Conservation (phyloP, 1,284 basidiomycete species). For the Pseudozyma pruni region DNA sequence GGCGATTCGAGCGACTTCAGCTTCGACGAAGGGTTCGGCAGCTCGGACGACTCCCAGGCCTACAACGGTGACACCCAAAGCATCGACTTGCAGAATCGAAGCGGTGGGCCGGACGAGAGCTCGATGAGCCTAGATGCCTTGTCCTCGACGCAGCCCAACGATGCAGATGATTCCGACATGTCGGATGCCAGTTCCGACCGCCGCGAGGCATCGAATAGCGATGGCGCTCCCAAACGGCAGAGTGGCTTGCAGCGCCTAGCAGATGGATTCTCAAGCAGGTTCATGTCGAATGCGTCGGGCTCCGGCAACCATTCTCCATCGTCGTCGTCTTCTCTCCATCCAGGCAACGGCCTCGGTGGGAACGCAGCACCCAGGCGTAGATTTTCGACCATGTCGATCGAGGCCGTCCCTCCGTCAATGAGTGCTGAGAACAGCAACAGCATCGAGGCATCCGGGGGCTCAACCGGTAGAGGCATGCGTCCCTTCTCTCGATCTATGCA, state of each 20-base stretch:
- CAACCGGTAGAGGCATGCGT: background rate
- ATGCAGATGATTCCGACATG: constrained; percentile 37
- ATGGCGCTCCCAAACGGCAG: constrained; percentile 13
- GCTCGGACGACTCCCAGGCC: constrained; percentile 38
- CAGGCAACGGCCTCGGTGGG: constrained; percentile 1
- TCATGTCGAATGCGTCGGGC: constrained; percentile 8
- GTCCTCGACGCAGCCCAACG: constrained; percentile 6
- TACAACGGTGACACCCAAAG: constrained; percentile 41
- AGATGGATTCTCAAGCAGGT: constrained; percentile 28
- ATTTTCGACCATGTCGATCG: constrained; percentile 39
- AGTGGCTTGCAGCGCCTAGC: constrained; percentile 32
- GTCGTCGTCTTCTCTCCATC: background rate
- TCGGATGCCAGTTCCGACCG: constrained; percentile 23
- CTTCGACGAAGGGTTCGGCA: constrained; percentile 42
- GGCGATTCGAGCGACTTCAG: constrained; percentile 40
- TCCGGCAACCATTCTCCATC: too few relatives aligned
- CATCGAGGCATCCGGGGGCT: background rate
- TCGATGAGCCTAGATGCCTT: constrained; percentile 11
- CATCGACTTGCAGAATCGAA: constrained; percentile 21
- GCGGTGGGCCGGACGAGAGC: constrained; percentile 11
- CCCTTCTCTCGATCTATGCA: constrained; percentile 30
- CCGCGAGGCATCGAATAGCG: background rate
- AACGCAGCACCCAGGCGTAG: constrained; percentile 22
- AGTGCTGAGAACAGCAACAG: background rate
- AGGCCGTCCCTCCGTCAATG: constrained; percentile 1